A percentile compares a stretch with the other conserved stretches of the same genome.
These are phyloP conservation scores for Ophiostoma ulmi DNA, from an alignment of 2,329 filamentous ascomycete genomes.

Conservation along the genomic window DNA sequence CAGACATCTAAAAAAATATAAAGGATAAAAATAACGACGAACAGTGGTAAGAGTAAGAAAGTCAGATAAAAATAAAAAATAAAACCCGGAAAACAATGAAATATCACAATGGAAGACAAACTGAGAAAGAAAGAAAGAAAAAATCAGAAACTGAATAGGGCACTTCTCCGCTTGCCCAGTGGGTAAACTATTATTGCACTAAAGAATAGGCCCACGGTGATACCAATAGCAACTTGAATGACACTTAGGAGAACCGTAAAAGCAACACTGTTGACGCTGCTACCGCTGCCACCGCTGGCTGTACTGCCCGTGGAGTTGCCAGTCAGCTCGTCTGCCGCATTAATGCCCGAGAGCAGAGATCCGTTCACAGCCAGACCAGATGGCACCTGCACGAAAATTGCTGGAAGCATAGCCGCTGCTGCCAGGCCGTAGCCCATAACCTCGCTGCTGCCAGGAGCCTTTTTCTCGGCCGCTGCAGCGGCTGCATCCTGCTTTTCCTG, in stretches of 20 bases:
- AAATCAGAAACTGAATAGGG: conserved; percentile 48
- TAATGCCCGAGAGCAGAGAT: conserved; percentile 54
- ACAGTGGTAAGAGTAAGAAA: not conserved
- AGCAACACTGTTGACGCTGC: conserved; percentile 41
- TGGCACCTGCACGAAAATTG: conserved; percentile 70
- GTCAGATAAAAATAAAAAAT: not conserved
- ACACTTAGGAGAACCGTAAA: conserved; percentile 55
- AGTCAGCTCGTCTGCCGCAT: conserved; percentile 51
- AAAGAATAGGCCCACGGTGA: conserved; percentile 56
- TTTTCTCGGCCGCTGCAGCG: conserved; percentile 26
- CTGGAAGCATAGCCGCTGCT: conserved; percentile 77
- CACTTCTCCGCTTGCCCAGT: conserved; percentile 53
- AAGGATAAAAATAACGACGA: not conserved
- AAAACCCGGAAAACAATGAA: not conserved
- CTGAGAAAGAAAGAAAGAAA: not conserved
- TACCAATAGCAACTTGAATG: conserved; percentile 57
- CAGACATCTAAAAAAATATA: not conserved
- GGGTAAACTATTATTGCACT: conserved; percentile 53
- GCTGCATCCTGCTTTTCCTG: conserved; percentile 20
- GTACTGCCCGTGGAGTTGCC: conserved; percentile 37
- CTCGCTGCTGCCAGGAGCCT: conserved; percentile 35
- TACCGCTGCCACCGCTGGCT: not conserved
- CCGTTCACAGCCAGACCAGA: conserved; percentile 57
- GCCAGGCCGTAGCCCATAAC: conserved; percentile 67
- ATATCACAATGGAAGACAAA: not conserved